phyloP scores from a whole-genome alignment of 2,329 filamentous ascomycete genomes.

The Aspergillus japonicus region DNA sequence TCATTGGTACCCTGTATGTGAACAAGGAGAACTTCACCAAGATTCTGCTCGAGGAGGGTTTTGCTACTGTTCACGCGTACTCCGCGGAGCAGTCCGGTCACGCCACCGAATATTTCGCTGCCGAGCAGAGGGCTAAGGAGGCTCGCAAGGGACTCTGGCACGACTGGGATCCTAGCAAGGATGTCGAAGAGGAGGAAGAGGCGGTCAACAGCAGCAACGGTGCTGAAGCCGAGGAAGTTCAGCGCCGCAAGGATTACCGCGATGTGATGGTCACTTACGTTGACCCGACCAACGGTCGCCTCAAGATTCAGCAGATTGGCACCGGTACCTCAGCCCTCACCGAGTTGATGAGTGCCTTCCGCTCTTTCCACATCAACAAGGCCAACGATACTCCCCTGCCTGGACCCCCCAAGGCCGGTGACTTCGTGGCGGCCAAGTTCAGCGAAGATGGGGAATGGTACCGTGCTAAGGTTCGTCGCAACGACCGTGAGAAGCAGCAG shows the following conservation, averaged over 20 bases:
- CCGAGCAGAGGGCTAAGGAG: constrained; percentile 87
- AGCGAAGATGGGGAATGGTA: constrained; percentile 91
- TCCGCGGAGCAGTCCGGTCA: constrained; percentile 95
- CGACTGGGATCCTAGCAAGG: constrained; percentile 88
- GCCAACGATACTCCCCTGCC: constrained; percentile 73
- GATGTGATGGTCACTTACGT: constrained; percentile 92
- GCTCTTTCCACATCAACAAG: constrained; percentile 82
- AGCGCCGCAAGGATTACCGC: constrained; percentile 83
- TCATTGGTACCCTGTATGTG: constrained; percentile 91
- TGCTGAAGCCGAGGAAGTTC: constrained; percentile 56
- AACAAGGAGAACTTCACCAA: constrained; percentile 96
- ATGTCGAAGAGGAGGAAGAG: constrained; percentile 60
- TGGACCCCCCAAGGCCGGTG: constrained; percentile 81
- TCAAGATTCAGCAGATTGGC: constrained; percentile 91
- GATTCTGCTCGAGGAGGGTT: constrained; percentile 85
- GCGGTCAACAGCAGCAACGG: constrained; percentile 49
- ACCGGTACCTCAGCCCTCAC: constrained; percentile 81
- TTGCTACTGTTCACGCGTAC: constrained; percentile 89
- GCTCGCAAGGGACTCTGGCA: constrained; percentile 86
- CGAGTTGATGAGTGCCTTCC: constrained; percentile 86
- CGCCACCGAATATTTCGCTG: constrained; percentile 78
- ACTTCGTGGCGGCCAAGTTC: constrained; percentile 89
- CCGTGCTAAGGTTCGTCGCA: constrained; percentile 82
- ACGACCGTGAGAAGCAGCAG: constrained; percentile 85
- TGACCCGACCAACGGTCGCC: constrained; percentile 68